These are phyloP conservation scores for Albizia julibrissin DNA, from an alignment of 306 rosid species.

Conservation along the genomic window DNA sequence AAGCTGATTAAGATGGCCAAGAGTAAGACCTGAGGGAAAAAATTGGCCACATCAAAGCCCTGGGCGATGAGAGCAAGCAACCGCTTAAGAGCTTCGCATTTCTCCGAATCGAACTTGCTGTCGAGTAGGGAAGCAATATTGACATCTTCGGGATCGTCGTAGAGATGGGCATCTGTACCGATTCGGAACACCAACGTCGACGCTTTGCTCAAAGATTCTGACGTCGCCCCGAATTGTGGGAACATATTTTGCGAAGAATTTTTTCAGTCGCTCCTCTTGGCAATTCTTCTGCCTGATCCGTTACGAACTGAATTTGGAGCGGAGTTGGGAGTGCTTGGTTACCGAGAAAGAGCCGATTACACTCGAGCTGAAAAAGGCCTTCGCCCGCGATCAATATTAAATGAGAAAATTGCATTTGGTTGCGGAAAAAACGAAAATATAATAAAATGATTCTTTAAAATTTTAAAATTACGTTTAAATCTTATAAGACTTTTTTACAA, in stretches of 20 bases:
- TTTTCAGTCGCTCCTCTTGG: neutral
- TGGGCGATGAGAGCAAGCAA: constrained; percentile 95
- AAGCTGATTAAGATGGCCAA: neutral
- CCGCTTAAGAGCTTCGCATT: constrained; percentile 95
- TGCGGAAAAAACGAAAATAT: too few relatives aligned
- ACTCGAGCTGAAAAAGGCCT: too few relatives aligned
- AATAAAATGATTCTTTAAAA: too few relatives aligned
- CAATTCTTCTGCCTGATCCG: neutral
- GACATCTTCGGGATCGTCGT: constrained; percentile 97
- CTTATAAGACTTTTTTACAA: too few relatives aligned
- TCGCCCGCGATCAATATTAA: neutral
- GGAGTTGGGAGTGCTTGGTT: neutral
- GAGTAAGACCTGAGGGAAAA: constrained; percentile 81
- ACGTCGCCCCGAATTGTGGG: constrained; percentile 86
- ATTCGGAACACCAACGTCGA: constrained; percentile 89
- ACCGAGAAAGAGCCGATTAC: neutral
- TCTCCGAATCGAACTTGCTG: constrained; percentile 94
- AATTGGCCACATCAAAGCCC: constrained; percentile 90
- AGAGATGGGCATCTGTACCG: constrained; percentile 99
- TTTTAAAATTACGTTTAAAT: too few relatives aligned
- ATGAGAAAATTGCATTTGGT: too few relatives aligned
- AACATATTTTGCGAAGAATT: constrained; percentile 50
- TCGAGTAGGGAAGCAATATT: constrained; percentile 83
- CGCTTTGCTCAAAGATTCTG: constrained; percentile 92
- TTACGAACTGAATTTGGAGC: constrained; percentile 9